Base-by-base conservation (phyloP, 108 stramenopile genomes). In the Nannochloropsis granulata region DNA sequence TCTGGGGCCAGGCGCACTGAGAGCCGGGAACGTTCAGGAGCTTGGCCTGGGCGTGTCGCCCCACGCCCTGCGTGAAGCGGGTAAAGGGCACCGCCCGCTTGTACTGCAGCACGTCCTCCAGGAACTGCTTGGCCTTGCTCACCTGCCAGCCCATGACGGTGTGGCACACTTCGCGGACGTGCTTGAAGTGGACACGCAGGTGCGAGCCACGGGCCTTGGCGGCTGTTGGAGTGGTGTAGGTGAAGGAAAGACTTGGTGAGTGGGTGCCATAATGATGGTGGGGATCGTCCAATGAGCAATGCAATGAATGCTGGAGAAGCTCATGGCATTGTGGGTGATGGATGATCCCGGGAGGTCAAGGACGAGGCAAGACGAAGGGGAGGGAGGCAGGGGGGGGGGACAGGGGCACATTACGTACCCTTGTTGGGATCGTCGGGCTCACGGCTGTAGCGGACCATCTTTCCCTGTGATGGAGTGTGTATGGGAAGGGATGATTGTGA, bases 171-270 rank as follows among this genome's bases (percentile, higher is more conserved):
- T 99, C 96, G 45, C 96, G 93, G 92, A 96, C 95, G 94, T 99
- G 97, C 95, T 99, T 99, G 95, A 93, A 99, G 93, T 99, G 98
- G 82, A 96, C 94, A 42, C 98, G 94, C 45, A 99, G 93, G 92
- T 97, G 94, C 43, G 95, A 95, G 79, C 96, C 97, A 56, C 96
- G 92, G 44, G 95, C 91, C 92, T 99, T 99, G 85, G 89, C 87
- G 78, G 87, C 87, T 87, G 56, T 25, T n/a, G 5, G 7, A 34
- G 5, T 34, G 34, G 34, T 34, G 34, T 34, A 5, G 34, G 1
- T 34, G 34, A 5, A 34, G 34, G 34, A 1, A 34, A 34, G 34
- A 34, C 1, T 34, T 34, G 34, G 34, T 34, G 1, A 34, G 34
- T 34, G 5, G 34, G 5, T 34, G 34, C 34, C 34, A 34, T 34